Conservation (phyloP, 352 stramenopile species). For the Stramenopiles sp. region DNA sequence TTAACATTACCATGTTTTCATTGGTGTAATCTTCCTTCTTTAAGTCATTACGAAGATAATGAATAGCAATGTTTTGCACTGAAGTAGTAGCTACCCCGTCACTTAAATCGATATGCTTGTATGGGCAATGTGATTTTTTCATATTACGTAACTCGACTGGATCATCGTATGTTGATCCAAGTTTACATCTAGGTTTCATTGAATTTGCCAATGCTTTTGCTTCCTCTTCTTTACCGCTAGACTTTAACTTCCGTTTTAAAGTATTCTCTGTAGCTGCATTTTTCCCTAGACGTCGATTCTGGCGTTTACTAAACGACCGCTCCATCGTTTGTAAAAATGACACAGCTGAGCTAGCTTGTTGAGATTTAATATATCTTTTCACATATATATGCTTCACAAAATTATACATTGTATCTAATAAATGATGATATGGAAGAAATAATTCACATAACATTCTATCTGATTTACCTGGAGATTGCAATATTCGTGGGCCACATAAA, state of each 20-base stretch:
- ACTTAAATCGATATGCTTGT: background rate
- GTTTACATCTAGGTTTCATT: too few relatives aligned
- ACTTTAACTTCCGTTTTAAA: too few relatives aligned
- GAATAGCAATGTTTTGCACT: background rate
- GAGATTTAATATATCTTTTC: too few relatives aligned
- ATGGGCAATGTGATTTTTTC: background rate
- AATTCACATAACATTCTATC: background rate
- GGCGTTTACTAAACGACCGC: too few relatives aligned
- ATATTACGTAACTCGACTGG: background rate
- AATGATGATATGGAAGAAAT: constrained; percentile 1
- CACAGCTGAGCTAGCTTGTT: too few relatives aligned
- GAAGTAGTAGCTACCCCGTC: too few relatives aligned
- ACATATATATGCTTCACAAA: background rate
- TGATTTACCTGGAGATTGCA: background rate
- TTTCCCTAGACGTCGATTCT: too few relatives aligned
- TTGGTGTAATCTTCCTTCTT: background rate
- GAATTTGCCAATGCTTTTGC: background rate
- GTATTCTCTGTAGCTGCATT: too few relatives aligned
- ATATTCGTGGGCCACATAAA: background rate
- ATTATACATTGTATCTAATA: background rate
- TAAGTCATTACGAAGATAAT: background rate
- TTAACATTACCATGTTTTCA: background rate
- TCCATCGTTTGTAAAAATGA: too few relatives aligned
- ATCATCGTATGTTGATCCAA: too few relatives aligned
- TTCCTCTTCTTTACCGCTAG: too few relatives aligned